Evolutionary conservation across 192 early-diverging fungal species (phyloP), one percentile per base, ranked within the genome.

Genomic region (Linnemannia schmuckeri): DNA sequence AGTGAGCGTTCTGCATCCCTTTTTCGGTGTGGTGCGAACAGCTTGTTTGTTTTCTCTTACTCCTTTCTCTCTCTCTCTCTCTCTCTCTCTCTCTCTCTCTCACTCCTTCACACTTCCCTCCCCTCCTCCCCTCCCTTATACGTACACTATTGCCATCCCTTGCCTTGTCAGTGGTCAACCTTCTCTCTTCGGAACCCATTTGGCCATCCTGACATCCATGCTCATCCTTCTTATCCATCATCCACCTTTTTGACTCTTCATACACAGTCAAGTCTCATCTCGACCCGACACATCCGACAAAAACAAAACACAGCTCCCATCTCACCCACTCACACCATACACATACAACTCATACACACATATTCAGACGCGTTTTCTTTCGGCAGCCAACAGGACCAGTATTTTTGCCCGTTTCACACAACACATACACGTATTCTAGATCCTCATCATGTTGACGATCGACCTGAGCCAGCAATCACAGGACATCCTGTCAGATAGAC

Each of bases 401-500:
- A 66, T 33, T 66, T 66, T 66, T 66, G 30, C 61, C 61, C n/a
- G 24, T 12, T 30, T 33, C 61, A 33, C 24, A 33, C 12, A 35
- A 10, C 61, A 30, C 13, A 66, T 66, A 40, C 70, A 72, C 7
- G 6, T 74, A 74, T 17, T 74, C 40, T 77, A 30, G 42, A 30
- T 40, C 24, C 49, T 52, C 46, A 61, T 40, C 30, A 87, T 87
- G 85, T 44, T 81, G 72, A 87, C 85, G 33, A 87, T 87, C 79
- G 80, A 87, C 76, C 69, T 87, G 49, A 81, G 73, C 46, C 75
- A 78, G 20, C 35, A 69, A 18, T 49, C 73, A n/a, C 33, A 41
- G 38, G 85, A 81, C 40, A 37, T 68, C 33, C 52, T 78, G 41
- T 44, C 63, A 47, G 85, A 74, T 33, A 75, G 76, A 69, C 55